Evolutionary conservation across 2,329 filamentous ascomycete genomes (phyloP).

Genomic region (Aspergillus pseudoviridinutans): DNA sequence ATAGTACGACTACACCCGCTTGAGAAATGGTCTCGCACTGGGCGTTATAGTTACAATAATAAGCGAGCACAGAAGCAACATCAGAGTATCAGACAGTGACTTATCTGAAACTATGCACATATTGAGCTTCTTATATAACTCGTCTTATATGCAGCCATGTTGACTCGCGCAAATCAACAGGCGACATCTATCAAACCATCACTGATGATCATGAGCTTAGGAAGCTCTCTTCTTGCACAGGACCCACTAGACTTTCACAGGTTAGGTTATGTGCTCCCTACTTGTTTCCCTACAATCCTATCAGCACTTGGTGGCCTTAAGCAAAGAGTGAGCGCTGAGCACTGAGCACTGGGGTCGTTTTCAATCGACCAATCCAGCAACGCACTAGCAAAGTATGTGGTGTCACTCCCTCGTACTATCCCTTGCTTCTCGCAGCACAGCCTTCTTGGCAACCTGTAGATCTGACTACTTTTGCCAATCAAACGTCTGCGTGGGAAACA

Average conservation of each 20-base stretch:
- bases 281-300: neutral
- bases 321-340: neutral
- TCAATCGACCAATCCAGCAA: neutral
- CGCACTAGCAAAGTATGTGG: neutral
- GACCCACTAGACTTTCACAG: neutral
- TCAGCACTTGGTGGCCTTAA: neutral
- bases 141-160: neutral
- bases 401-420: neutral
- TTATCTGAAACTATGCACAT: neutral
- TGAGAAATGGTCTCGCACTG: neutral
- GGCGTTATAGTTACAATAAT: neutral
- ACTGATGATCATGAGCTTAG: neutral
- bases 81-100: neutral
- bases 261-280: neutral
- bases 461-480: conserved; percentile 11
- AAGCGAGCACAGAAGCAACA: neutral
- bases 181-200: neutral
- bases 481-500: conserved; percentile 1
- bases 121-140: neutral
- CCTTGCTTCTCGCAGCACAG: conserved; percentile 16
- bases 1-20: neutral
- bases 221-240: neutral
- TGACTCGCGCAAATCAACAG: neutral
- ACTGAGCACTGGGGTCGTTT: neutral
- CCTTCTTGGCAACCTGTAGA: conserved; percentile 17